Conservation (phyloP, 2,329 filamentous ascomycete genomes). For the Escovopsis sp. region DNA sequence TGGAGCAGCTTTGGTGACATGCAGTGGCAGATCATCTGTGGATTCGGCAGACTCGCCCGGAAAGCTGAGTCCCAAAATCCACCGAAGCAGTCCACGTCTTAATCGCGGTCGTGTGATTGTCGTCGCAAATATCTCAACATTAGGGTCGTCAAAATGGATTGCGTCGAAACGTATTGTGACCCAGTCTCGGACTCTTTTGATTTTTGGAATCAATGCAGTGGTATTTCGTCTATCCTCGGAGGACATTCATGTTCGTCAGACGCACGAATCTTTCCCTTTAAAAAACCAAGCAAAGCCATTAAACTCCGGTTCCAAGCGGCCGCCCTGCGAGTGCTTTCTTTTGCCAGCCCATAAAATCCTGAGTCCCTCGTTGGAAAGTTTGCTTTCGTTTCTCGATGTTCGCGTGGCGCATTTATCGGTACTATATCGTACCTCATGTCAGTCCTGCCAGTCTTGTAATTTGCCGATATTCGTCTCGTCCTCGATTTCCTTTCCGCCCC, state of each 20-base stretch:
- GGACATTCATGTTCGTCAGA: constrained; percentile 24
- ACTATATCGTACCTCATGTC: constrained; percentile 14
- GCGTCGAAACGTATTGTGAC: too few species aligned
- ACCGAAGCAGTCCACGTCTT: too few species aligned
- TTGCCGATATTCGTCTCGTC: background rate
- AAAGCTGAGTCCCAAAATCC: too few species aligned
- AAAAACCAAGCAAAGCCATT: constrained; percentile 29
- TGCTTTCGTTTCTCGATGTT: background rate
- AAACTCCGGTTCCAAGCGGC: constrained; percentile 32
- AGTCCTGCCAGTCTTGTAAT: constrained; percentile 4
- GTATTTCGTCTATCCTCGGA: constrained; percentile 29
- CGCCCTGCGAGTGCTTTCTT: constrained; percentile 24
- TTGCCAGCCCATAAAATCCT: constrained; percentile 18
- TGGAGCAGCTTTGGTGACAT: background rate
- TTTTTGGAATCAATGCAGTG: constrained; percentile 20
- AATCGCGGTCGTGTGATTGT: background rate
- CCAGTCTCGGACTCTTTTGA: too few species aligned
- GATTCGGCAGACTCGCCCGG: too few species aligned
- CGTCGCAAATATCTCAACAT: background rate
- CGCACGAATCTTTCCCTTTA: constrained; percentile 23
- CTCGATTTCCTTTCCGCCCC: background rate
- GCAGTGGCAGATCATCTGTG: background rate
- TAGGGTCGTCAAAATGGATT: background rate
- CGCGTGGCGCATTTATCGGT: constrained; percentile 20
- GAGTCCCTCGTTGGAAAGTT: constrained; percentile 7